Conservation (phyloP, 352 stramenopile genomes). For the Globisporangium splendens region DNA sequence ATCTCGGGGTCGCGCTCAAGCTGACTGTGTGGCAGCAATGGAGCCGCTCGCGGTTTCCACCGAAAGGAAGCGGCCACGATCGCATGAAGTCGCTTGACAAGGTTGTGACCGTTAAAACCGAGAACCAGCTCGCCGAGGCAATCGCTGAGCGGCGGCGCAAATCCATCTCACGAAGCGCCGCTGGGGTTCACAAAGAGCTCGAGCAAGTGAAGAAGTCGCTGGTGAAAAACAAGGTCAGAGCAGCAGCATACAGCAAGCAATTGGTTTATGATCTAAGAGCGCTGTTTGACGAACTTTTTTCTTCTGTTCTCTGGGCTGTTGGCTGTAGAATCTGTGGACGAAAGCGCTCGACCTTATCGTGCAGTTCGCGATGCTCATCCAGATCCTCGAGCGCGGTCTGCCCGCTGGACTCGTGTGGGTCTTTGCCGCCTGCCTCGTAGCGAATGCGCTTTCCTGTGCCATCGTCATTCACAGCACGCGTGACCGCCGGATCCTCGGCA, state of each 20-base stretch:
- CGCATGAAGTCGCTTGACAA: conserved; percentile 1
- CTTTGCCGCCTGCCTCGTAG: conserved; percentile 3
- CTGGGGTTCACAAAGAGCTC: conserved; percentile 7
- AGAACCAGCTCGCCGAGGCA: neutral
- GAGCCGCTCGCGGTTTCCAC: neutral
- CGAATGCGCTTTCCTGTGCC: neutral
- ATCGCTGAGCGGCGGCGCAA: conserved; percentile 6
- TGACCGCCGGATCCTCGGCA: conserved; percentile 10
- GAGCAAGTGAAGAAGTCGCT: conserved; percentile 9
- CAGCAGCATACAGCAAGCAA: too few species aligned
- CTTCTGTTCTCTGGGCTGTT: neutral
- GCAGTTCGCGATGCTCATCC: conserved; percentile 8
- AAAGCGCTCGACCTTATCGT: conserved; percentile 11
- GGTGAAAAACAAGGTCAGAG: conserved; percentile 6
- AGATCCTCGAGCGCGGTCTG: conserved; percentile 12
- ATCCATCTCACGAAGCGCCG: conserved; percentile 4
- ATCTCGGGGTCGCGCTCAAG: conserved; percentile 12
- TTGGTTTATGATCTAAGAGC: too few species aligned
- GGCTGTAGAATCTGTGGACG: conserved; percentile 12
- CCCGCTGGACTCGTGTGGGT: conserved; percentile 9
- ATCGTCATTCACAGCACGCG: conserved; percentile 9
- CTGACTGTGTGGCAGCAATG: conserved; percentile 12
- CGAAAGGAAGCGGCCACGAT: too few species aligned
- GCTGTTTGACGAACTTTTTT: neutral
- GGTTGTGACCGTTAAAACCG: neutral